These are phyloP conservation scores for Cytospora mali DNA, from an alignment of 2,329 filamentous ascomycete genomes.

Conservation along the genomic window DNA sequence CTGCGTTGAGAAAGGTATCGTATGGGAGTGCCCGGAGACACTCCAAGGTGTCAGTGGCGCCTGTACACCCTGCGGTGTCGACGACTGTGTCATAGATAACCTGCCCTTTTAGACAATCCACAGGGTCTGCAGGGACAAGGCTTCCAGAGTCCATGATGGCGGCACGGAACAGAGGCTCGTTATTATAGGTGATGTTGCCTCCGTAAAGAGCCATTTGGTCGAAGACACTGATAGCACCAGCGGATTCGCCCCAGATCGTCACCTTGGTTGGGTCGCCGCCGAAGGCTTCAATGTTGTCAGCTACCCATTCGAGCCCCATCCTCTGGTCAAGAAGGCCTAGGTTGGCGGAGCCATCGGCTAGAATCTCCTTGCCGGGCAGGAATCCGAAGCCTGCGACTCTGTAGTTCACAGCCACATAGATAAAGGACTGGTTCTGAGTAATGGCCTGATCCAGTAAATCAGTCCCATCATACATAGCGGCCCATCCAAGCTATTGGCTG, in stretches of 20 bases:
- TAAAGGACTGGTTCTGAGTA: conserved; percentile 60
- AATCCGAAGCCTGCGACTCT: conserved; percentile 76
- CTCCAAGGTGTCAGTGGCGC: conserved; percentile 57
- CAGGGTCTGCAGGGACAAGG: conserved; percentile 60
- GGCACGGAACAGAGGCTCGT: conserved; percentile 71
- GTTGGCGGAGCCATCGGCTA: conserved; percentile 69
- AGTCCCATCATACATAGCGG: conserved; percentile 55
- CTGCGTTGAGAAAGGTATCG: conserved; percentile 63
- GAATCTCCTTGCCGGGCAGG: conserved; percentile 68
- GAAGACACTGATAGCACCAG: conserved; percentile 72
- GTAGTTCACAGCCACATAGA: conserved; percentile 80
- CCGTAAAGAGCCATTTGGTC: conserved; percentile 76
- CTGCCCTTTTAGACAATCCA: conserved; percentile 69
- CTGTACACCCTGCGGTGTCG: conserved; percentile 61
- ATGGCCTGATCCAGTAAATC: conserved; percentile 50
- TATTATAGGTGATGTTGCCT: conserved; percentile 74
- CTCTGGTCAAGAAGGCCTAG: conserved; percentile 74
- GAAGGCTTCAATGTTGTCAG: conserved; percentile 75
- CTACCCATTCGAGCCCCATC: conserved; percentile 73
- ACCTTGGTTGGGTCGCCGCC: conserved; percentile 79
- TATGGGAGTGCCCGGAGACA: conserved; percentile 68
- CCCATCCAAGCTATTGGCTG: conserved; percentile 46
- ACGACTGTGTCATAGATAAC: conserved; percentile 65
- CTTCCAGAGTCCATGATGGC: conserved; percentile 79
- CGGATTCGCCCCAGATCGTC: conserved; percentile 77